phyloP scores from a whole-genome alignment of 495 filamentous ascomycete genomes.

The Xylaria grammica region DNA sequence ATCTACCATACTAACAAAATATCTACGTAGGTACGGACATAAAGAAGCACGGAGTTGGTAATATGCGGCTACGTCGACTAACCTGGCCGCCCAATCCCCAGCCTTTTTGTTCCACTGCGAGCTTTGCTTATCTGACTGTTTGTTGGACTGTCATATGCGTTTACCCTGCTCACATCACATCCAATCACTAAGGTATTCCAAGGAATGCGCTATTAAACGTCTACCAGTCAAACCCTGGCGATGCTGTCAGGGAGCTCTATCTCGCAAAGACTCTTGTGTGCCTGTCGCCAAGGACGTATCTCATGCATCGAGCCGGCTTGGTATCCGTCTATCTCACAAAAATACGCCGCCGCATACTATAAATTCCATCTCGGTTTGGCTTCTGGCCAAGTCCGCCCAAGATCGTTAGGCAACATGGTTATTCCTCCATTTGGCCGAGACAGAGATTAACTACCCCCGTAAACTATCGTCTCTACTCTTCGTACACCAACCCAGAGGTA shows the following conservation, averaged over 20 bases:
- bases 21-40: too few relatives aligned
- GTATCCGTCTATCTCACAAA: constrained; percentile 20
- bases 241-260: background rate
- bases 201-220: constrained; percentile 22
- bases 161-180: background rate
- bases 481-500: background rate
- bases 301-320: constrained; percentile 26
- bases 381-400: constrained; percentile 7
- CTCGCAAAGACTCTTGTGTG: constrained; percentile 7
- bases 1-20: background rate
- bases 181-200: background rate
- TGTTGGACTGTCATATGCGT: background rate
- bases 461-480: background rate
- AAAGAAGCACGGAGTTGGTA: background rate
- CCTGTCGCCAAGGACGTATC: constrained; percentile 21
- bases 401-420: constrained; percentile 1
- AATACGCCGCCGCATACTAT: constrained; percentile 9
- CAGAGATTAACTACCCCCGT: background rate
- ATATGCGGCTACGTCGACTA: constrained; percentile 2
- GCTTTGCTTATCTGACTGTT: constrained; percentile 16
- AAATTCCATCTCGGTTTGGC: constrained; percentile 7
- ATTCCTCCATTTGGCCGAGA: constrained; percentile 16
- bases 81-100: background rate
- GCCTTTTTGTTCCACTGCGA: constrained; percentile 8
- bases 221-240: constrained; percentile 3